phyloP scores from a whole-genome alignment of 257 asterid genomes.

The Echites panduratus region DNA sequence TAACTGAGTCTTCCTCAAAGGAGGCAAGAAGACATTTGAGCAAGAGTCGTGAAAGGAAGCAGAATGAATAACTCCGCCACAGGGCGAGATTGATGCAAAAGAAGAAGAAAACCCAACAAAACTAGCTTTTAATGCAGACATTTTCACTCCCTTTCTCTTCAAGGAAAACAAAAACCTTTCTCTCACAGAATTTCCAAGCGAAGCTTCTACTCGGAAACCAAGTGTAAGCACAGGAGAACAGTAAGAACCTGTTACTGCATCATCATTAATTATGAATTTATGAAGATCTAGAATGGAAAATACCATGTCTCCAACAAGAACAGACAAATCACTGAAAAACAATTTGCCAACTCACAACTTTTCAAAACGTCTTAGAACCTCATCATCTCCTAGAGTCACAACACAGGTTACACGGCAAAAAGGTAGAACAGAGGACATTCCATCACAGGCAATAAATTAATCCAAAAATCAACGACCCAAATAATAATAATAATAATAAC shows the following conservation, averaged over 20 bases:
- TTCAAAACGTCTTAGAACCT: not conserved
- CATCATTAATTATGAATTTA: not conserved
- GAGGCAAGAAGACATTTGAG: conserved; percentile 18
- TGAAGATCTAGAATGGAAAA: not conserved
- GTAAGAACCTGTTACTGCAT: not conserved
- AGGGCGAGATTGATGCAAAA: conserved; percentile 22
- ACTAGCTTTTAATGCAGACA: conserved; percentile 29
- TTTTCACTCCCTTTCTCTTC: conserved; percentile 14
- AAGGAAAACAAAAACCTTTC: not conserved
- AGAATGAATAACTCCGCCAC: conserved; percentile 13
- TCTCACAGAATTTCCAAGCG: not conserved
- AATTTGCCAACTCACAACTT: not conserved
- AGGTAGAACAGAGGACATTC: not conserved
- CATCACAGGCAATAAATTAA: not conserved
- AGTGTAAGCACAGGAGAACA: not conserved
- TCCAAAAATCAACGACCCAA: not conserved
- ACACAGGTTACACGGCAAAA: no score
- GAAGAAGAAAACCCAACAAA: conserved; percentile 10
- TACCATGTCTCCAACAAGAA: not conserved
- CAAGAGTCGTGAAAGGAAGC: conserved; percentile 19
- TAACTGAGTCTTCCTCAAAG: conserved; percentile 15
- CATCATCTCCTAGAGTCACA: not conserved
- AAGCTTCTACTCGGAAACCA: conserved; percentile 1
- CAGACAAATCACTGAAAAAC: not conserved
- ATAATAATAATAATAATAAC: not conserved